These are phyloP conservation scores for Amyloporia xantha DNA, from an alignment of 768 basidiomycete genomes.

Conservation along the genomic window DNA sequence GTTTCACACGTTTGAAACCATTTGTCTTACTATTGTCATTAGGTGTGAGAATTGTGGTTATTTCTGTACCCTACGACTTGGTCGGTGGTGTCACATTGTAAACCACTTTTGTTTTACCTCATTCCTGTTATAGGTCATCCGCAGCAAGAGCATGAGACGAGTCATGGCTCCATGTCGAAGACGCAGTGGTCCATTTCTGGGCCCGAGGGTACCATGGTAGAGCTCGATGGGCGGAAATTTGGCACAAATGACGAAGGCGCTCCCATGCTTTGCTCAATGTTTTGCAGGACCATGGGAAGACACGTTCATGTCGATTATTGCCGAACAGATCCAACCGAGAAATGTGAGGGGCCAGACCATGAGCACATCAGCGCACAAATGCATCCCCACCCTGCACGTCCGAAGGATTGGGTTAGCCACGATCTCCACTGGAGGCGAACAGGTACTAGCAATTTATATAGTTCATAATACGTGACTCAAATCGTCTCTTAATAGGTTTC, in stretches of 20 bases:
- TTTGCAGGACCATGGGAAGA: constrained; percentile 49
- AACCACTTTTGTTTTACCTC: neutral
- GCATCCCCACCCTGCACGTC: constrained; percentile 36
- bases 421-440: constrained; percentile 50
- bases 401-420: constrained; percentile 53
- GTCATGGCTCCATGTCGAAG: constrained; percentile 57
- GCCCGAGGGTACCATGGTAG: constrained; percentile 40
- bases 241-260: constrained; percentile 49
- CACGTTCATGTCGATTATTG: constrained; percentile 56
- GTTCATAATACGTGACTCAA: neutral
- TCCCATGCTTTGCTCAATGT: constrained; percentile 56
- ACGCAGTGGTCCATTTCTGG: constrained; percentile 53
- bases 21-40: neutral
- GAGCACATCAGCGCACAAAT: constrained; percentile 41
- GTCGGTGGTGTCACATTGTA: constrained; percentile 23
- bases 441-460: constrained; percentile 36
- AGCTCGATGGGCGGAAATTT: constrained; percentile 51
- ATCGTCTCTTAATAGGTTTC: constrained; percentile 37
- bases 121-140: constrained; percentile 39
- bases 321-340: constrained; percentile 29
- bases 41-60: constrained; percentile 51
- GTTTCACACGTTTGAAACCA: too few species aligned
- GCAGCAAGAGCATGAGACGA: constrained; percentile 56
- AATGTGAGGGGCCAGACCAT: constrained; percentile 38
- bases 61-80: constrained; percentile 49